phyloP scores from a whole-genome alignment of 2,329 filamentous ascomycete genomes.

The Talaromyces sp. region DNA sequence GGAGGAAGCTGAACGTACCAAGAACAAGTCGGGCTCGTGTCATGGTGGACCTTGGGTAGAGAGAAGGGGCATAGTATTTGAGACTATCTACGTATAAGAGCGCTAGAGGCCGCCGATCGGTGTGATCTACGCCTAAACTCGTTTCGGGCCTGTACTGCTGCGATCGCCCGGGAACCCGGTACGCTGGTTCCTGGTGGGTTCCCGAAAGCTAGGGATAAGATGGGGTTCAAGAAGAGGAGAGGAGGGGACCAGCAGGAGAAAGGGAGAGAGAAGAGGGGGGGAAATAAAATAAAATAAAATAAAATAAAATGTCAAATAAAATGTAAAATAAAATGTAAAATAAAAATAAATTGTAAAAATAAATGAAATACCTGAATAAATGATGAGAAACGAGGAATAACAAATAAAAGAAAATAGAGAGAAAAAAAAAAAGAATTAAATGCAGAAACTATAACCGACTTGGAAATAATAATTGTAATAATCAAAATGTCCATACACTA shows the following conservation, averaged over 20 bases:
- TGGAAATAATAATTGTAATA: not conserved
- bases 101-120: constrained; percentile 18
- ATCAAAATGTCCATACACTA: not conserved
- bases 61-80: constrained; percentile 15
- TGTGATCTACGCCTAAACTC: constrained; percentile 28
- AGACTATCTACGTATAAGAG: constrained; percentile 14
- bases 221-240: not conserved
- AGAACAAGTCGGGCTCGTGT: constrained; percentile 5
- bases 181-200: constrained; percentile 24
- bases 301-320: not conserved
- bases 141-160: constrained; percentile 21
- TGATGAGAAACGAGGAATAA: too few species aligned
- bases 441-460: not conserved
- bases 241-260: not conserved
- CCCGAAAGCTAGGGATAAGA: constrained; percentile 19
- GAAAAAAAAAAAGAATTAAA: not conserved
- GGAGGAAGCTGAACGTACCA: constrained; percentile 13
- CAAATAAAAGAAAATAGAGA: not conserved
- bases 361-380: too few species aligned
- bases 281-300: not conserved
- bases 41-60: constrained; percentile 16
- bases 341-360: too few species aligned
- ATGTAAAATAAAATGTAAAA: not conserved
- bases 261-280: not conserved
- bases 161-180: constrained; percentile 27